phyloP scores from a whole-genome alignment of 768 basidiomycete species.

The Agrocybe pediades region DNA sequence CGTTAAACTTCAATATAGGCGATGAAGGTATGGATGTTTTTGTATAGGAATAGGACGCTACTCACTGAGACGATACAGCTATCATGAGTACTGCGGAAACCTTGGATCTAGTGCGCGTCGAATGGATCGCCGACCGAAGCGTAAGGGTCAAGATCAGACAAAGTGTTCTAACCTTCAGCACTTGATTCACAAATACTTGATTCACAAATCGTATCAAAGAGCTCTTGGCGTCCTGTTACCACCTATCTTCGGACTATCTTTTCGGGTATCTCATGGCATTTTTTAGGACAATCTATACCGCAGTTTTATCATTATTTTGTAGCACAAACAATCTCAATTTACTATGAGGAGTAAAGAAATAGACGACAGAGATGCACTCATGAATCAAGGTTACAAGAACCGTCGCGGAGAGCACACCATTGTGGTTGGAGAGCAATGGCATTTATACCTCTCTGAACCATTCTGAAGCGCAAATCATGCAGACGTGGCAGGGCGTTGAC shows the following conservation, averaged over 20 bases:
- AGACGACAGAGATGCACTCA: no score
- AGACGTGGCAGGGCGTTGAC: constrained; percentile 60
- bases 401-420: constrained; percentile 71
- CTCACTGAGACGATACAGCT: constrained; percentile 18
- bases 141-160: constrained; percentile 84
- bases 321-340: no score
- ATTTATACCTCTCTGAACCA: constrained; percentile 60
- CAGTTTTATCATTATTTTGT: no score
- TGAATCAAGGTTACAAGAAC: constrained; percentile 45
- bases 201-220: background rate
- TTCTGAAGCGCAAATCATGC: constrained; percentile 63
- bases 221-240: no score
- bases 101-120: constrained; percentile 74
- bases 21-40: constrained; percentile 62
- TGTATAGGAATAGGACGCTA: background rate
- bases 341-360: no score
- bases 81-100: constrained; percentile 55
- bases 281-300: no score
- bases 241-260: no score
- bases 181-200: constrained; percentile 26
- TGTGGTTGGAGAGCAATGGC: constrained; percentile 67
- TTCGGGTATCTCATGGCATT: no score
- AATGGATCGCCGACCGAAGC: constrained; percentile 84
- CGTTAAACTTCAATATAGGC: constrained; percentile 81
- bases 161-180: constrained; percentile 84